phyloP scores from a whole-genome alignment of 768 basidiomycete genomes.

The Xerocomellus intermedius region DNA sequence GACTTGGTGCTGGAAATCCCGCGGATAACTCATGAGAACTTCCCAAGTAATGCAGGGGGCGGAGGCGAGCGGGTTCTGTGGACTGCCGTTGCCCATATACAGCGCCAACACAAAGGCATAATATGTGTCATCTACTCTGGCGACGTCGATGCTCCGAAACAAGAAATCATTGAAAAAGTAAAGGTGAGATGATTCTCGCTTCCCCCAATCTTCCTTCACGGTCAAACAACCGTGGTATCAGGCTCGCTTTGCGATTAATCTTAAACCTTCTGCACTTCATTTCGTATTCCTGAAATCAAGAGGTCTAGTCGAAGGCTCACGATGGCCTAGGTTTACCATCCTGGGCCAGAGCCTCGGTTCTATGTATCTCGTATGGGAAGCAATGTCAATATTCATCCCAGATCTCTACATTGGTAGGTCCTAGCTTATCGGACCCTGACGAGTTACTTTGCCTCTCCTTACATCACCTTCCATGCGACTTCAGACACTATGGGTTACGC shows the following conservation, averaged over 20 bases:
- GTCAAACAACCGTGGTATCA: conserved; percentile 27
- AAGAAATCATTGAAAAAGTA: conserved; percentile 76
- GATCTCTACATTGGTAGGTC: conserved; percentile 85
- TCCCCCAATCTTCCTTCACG: background rate
- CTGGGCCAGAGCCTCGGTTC: conserved; percentile 90
- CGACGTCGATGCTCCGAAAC: conserved; percentile 77
- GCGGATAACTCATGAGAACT: conserved; percentile 35
- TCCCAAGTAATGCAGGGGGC: conserved; percentile 85
- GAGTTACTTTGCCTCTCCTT: background rate
- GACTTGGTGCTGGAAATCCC: background rate
- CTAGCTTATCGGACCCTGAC: background rate
- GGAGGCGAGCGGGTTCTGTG: conserved; percentile 96
- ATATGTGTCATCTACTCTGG: conserved; percentile 88
- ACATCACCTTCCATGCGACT: conserved; percentile 1
- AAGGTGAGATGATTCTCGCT: conserved; percentile 46
- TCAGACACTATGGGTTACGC: conserved; percentile 98
- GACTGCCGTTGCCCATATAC: conserved; percentile 80
- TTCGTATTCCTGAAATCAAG: conserved; percentile 81
- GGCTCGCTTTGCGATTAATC: conserved; percentile 77
- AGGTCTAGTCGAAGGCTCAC: conserved; percentile 69
- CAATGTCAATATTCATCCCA: conserved; percentile 73
- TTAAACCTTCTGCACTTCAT: conserved; percentile 63
- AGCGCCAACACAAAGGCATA: conserved; percentile 61
- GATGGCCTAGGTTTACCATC: conserved; percentile 90
- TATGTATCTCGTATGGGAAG: conserved; percentile 80